A percentile compares a stretch with the other conserved stretches of the same genome.
Conservation (phyloP, 495 filamentous ascomycete genomes). For the Xylaria intraflava region DNA sequence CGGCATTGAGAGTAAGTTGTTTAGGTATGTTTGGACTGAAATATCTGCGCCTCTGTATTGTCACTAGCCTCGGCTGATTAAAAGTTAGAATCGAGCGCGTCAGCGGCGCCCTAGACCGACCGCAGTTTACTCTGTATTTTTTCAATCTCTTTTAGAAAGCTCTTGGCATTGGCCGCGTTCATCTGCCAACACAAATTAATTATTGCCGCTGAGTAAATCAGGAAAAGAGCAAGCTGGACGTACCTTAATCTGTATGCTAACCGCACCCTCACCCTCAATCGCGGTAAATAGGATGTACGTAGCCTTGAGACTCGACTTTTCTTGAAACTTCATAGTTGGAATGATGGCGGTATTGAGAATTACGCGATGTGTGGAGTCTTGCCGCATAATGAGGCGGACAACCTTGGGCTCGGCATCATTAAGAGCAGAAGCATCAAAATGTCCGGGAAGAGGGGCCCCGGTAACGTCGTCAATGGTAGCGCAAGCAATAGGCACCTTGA, state of each 20-base stretch:
- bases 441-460: constrained; percentile 32
- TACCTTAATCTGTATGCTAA: constrained; percentile 67
- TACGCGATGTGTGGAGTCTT: constrained; percentile 78
- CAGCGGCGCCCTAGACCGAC: constrained; percentile 20
- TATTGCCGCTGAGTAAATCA: neutral
- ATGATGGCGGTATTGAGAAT: constrained; percentile 75
- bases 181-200: constrained; percentile 27
- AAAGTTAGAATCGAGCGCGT: neutral
- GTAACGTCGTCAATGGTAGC: constrained; percentile 41
- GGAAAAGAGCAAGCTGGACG: constrained; percentile 17
- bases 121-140: constrained; percentile 35
- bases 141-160: constrained; percentile 34
- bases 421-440: constrained; percentile 44
- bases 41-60: neutral
- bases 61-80: neutral
- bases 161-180: constrained; percentile 39
- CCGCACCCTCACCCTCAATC: constrained; percentile 51
- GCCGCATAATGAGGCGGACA: constrained; percentile 77
- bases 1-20: neutral
- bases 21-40: neutral
- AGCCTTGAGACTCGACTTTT: constrained; percentile 57
- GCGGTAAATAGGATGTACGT: constrained; percentile 48
- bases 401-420: constrained; percentile 39
- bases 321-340: constrained; percentile 64
- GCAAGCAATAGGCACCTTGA: constrained; percentile 60